Base-by-base conservation (phyloP, 2,329 filamentous ascomycete genomes). In the Exserohilum rostratum region DNA sequence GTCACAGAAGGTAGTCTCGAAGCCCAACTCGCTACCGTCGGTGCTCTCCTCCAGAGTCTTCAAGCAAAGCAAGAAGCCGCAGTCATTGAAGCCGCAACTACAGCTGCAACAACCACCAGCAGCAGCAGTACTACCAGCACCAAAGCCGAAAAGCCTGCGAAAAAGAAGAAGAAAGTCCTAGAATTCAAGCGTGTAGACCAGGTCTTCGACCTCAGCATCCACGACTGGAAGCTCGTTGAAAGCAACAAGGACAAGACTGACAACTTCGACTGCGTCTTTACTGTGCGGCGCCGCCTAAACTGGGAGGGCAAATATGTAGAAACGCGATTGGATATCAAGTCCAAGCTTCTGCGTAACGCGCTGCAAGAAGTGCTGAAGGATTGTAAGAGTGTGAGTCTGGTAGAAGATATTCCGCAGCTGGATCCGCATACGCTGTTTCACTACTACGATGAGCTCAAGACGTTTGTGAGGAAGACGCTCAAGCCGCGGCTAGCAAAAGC, bases 251-350 rank as follows among this genome's bases (percentile, higher is more conserved):
- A 87, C 46, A 80, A 83, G n/a, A 84, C 85, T 22, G 82, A 85
- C 48, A 84, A 90, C 62, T 93, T 91, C 72, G 87, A 93, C 56
- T 95, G 88, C 46, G 68, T 72, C 3, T 96, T 96, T 72, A 90
- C 91, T 20, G 89, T 96, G 13, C 86, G 90, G 13, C 84, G 92
- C 50, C 88, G 85, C 12, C 96, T 96, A 71, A 88, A 93, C 72
- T 91, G 85, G 85, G 90, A 95, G 64, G 90, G 91, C 58, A 91
- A 91, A 66, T 93, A 90, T 66, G 81, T 85, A 72, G 68, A 92
- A 44, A 87, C 91, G 0, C 77, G 87, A 12, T 86, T 96, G 44
- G 91, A 96, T 62, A 90, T 96, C 74, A 95, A 93, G 77, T 95
- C 90, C 70, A 91, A 91, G 64, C 77, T 86, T 13, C 80, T 96